phyloP scores from a whole-genome alignment of 805 yeast genomes.

The Candida succiphila region DNA sequence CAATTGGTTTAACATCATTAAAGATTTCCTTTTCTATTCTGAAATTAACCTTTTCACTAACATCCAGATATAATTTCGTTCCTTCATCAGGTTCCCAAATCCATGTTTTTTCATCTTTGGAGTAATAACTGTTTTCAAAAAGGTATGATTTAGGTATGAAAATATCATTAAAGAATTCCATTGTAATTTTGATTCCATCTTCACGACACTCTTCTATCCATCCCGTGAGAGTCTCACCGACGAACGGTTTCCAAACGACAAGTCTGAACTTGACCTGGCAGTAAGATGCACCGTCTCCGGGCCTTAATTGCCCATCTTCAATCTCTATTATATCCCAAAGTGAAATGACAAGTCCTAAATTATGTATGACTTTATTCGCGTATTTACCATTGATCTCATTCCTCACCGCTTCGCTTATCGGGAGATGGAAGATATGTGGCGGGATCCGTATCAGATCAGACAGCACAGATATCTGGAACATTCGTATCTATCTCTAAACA shows the following conservation, averaged over 20 bases:
- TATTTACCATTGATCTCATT: constrained; percentile 79
- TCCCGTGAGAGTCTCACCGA: constrained; percentile 88
- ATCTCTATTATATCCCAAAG: constrained; percentile 77
- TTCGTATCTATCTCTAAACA: too few species aligned
- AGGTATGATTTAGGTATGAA: constrained; percentile 77
- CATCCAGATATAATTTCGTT: constrained; percentile 71
- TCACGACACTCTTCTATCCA: constrained; percentile 84
- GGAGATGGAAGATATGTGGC: constrained; percentile 71
- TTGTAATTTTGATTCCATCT: constrained; percentile 76
- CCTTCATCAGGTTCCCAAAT: constrained; percentile 75
- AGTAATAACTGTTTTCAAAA: constrained; percentile 43
- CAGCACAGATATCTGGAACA: constrained; percentile 80
- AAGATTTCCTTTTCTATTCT: constrained; percentile 86
- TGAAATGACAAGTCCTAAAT: constrained; percentile 75
- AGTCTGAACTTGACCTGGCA: constrained; percentile 67
- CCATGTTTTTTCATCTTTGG: constrained; percentile 83
- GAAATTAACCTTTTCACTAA: constrained; percentile 85
- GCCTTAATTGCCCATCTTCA: constrained; percentile 81
- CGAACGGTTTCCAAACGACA: constrained; percentile 84
- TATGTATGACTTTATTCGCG: constrained; percentile 76
- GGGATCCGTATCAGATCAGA: constrained; percentile 83
- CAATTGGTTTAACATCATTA: constrained; percentile 71
- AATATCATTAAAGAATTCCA: constrained; percentile 88
- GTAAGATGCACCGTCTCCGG: constrained; percentile 90
- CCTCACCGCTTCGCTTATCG: constrained; percentile 61